A percentile compares a stretch with the other conserved stretches of the same genome.
These are phyloP conservation scores for Cladophialophora psammophila DNA, from an alignment of 2,329 filamentous ascomycete species.

Conservation along the genomic window DNA sequence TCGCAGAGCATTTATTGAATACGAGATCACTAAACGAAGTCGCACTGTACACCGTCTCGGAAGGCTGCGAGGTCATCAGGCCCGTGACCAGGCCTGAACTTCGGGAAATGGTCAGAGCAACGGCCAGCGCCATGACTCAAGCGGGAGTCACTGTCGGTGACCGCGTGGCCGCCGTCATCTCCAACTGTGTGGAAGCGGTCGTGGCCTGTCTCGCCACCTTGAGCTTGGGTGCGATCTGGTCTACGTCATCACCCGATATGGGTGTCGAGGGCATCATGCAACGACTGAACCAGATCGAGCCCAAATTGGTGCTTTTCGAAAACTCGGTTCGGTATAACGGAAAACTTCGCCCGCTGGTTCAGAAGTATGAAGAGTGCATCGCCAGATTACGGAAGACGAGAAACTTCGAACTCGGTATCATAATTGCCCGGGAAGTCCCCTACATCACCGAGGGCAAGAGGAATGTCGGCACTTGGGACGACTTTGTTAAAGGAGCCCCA, in stretches of 20 bases:
- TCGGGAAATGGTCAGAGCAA: slow-evolving; percentile 61
- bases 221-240: slow-evolving; percentile 76
- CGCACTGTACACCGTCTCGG: slow-evolving; percentile 70
- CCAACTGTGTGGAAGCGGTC: slow-evolving; percentile 76
- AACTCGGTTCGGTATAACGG: slow-evolving; percentile 80
- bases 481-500: slow-evolving; percentile 45
- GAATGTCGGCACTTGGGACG: background rate
- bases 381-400: slow-evolving; percentile 69
- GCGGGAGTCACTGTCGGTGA: slow-evolving; percentile 73
- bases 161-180: slow-evolving; percentile 74
- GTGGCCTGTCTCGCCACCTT: slow-evolving; percentile 72
- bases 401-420: slow-evolving; percentile 48
- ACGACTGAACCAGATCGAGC: slow-evolving; percentile 74
- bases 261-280: slow-evolving; percentile 79
- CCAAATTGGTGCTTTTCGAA: slow-evolving; percentile 80
- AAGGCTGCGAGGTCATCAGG: slow-evolving; percentile 42
- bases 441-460: too few species aligned
- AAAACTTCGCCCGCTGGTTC: slow-evolving; percentile 71
- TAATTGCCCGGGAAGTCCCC: background rate
- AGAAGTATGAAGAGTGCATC: slow-evolving; percentile 65
- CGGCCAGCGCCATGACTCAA: slow-evolving; percentile 70
- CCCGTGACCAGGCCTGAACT: slow-evolving; percentile 72
- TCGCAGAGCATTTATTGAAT: slow-evolving; percentile 42
- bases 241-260: slow-evolving; percentile 80
- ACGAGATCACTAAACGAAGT: slow-evolving; percentile 60